Percentiles rank a stretch among this genome's conserved stretches.
Conservation (phyloP, 306 rosid species). For the Sicyos baderoa region DNA sequence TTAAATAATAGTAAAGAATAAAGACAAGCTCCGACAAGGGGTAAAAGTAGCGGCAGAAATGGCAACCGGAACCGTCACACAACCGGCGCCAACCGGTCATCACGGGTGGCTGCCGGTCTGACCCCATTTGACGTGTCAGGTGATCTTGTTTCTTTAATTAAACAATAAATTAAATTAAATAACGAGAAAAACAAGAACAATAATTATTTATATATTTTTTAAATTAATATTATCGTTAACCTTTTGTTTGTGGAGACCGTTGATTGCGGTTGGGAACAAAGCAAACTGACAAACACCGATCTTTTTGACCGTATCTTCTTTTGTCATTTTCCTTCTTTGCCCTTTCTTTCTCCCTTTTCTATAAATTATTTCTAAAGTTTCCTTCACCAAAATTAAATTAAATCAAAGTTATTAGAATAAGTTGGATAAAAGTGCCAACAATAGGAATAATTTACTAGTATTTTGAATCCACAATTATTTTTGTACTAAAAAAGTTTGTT, state of each 20-base stretch:
- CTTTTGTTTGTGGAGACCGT: slow-evolving; percentile 66
- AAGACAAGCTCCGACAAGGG: slow-evolving; percentile 3
- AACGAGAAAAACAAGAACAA: background rate
- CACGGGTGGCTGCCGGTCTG: slow-evolving; percentile 47
- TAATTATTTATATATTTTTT: background rate
- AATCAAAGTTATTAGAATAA: background rate
- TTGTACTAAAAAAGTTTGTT: too few species aligned
- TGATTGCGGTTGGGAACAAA: slow-evolving; percentile 99
- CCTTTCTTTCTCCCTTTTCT: background rate
- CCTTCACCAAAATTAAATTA: too few species aligned
- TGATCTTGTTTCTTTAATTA: background rate
- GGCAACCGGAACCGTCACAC: slow-evolving; percentile 23
- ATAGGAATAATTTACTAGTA: too few species aligned
- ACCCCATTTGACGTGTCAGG: slow-evolving; percentile 36
- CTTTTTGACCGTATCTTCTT: slow-evolving; percentile 46
- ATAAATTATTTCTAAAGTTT: background rate
- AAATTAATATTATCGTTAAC: background rate
- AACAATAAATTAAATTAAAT: background rate
- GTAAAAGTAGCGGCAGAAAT: slow-evolving; percentile 17
- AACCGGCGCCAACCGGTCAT: slow-evolving; percentile 40
- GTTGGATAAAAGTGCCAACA: background rate
- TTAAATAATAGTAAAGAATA: background rate
- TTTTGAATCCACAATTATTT: too few species aligned
- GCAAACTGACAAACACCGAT: slow-evolving; percentile 42
- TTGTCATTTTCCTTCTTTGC: slow-evolving; percentile 24